phyloP scores from a whole-genome alignment of 2,329 filamentous ascomycete species.

The Colletotrichum orchidophilum region DNA sequence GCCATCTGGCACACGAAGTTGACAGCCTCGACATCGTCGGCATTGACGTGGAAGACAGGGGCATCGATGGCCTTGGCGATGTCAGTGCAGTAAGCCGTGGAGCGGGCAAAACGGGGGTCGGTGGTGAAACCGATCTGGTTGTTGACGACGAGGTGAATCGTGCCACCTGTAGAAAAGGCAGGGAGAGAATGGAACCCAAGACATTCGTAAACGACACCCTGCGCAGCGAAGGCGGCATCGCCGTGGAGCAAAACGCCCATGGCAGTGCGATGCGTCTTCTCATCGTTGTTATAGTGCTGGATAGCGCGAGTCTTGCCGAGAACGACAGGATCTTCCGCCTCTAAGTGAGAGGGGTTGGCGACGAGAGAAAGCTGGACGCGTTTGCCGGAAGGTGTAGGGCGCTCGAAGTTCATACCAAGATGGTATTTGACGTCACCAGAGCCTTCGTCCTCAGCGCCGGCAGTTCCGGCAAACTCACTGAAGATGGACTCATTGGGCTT shows the following conservation, averaged over 20 bases:
- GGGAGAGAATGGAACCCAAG: constrained; percentile 97
- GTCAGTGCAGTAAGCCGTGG: constrained; percentile 98
- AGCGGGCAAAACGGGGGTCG: constrained; percentile 95
- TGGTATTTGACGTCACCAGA: constrained; percentile 99
- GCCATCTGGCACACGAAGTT: constrained; percentile 98
- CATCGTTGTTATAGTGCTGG: constrained; percentile 98
- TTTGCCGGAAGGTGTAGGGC: constrained; percentile 96
- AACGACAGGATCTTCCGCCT: constrained; percentile 97
- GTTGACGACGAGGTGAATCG: constrained; percentile 97
- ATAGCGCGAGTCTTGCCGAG: constrained; percentile 97
- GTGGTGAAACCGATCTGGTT: constrained; percentile 99
- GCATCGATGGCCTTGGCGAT: constrained; percentile 99
- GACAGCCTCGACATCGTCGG: constrained; percentile 96
- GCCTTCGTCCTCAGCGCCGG: constrained; percentile 90
- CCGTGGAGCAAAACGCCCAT: constrained; percentile 98
- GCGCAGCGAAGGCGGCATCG: constrained; percentile 95
- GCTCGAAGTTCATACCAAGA: constrained; percentile 99
- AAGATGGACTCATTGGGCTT: constrained; percentile 99
- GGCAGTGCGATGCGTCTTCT: constrained; percentile 85
- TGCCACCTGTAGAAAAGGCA: constrained; percentile 96
- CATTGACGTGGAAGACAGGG: constrained; percentile 98
- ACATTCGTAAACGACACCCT: constrained; percentile 98
- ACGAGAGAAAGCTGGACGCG: constrained; percentile 99
- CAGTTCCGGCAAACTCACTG: constrained; percentile 92
- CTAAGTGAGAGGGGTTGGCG: constrained; percentile 97